Conservation (phyloP, 2,329 filamentous ascomycete species). For the Ophiostoma sp. region DNA sequence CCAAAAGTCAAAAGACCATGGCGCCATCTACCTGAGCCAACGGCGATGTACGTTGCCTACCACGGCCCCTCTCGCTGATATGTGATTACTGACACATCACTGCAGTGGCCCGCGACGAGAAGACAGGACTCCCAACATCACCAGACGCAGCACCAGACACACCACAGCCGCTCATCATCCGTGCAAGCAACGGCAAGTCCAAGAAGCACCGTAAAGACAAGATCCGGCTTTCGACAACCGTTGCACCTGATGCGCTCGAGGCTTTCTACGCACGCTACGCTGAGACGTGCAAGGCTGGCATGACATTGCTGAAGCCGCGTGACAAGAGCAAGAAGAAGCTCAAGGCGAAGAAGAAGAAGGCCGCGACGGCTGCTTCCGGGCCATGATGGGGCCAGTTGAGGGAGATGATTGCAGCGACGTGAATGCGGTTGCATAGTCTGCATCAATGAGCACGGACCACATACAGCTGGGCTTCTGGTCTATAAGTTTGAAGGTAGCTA, state of each 20-base stretch:
- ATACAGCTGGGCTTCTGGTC: no score
- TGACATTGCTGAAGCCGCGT: conserved; percentile 85
- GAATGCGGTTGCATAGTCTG: conserved; percentile 3
- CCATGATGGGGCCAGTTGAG: background rate
- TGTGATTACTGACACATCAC: background rate
- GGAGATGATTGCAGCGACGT: background rate
- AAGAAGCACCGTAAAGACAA: conserved; percentile 53
- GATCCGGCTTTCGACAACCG: conserved; percentile 76
- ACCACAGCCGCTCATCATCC: conserved; percentile 69
- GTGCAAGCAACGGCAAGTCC: conserved; percentile 74
- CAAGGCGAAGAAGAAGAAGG: conserved; percentile 68
- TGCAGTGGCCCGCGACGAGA: conserved; percentile 22
- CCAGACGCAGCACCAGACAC: conserved; percentile 35
- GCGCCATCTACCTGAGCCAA: conserved; percentile 68
- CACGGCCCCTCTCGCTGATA: background rate
- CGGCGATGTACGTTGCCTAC: conserved; percentile 58
- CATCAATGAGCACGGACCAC: background rate
- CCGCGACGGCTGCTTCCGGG: conserved; percentile 28
- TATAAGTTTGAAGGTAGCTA: no score
- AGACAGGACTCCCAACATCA: background rate
- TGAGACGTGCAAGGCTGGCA: conserved; percentile 83
- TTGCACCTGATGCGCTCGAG: conserved; percentile 69
- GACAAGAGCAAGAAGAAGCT: conserved; percentile 83
- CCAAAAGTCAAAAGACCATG: conserved; percentile 64
- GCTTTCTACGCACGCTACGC: conserved; percentile 79